Evolutionary conservation across 2,329 filamentous ascomycete genomes (phyloP).

Genomic region (Cadophora gregata): DNA sequence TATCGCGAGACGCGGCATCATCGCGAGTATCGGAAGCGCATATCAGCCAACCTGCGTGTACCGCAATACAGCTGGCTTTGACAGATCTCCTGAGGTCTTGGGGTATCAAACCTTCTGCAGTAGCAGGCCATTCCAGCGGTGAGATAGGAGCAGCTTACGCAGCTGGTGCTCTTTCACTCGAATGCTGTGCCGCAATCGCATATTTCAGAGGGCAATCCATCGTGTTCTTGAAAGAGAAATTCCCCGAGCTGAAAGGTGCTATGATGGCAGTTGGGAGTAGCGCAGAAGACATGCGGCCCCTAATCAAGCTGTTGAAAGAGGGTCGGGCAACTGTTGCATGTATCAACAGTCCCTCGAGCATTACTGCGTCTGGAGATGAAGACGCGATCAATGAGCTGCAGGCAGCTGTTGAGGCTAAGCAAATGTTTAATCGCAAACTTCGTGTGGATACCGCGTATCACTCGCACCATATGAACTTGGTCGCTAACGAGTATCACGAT

Average conservation of each 20-base stretch:
- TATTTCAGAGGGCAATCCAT: conserved; percentile 49
- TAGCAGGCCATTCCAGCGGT: conserved; percentile 55
- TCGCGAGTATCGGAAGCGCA: conserved; percentile 48
- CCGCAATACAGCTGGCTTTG: conserved; percentile 55
- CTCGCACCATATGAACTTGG: conserved; percentile 44
- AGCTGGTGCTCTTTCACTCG: conserved; percentile 45
- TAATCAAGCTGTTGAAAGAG: conserved; percentile 41
- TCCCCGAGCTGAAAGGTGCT: conserved; percentile 47
- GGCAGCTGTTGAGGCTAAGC: conserved; percentile 36
- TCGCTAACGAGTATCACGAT: conserved; percentile 38
- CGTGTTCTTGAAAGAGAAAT: conserved; percentile 37
- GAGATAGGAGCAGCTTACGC: conserved; percentile 57
- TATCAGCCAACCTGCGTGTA: conserved; percentile 54
- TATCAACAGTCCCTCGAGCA: conserved; percentile 42
- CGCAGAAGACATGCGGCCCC: conserved; percentile 43
- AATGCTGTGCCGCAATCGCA: conserved; percentile 50
- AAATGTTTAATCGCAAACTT: conserved; percentile 41
- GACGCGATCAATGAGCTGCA: conserved; percentile 41
- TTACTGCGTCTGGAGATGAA: conserved; percentile 43
- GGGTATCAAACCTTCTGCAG: conserved; percentile 49
- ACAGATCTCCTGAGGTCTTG: conserved; percentile 52
- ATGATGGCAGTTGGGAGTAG: conserved; percentile 60
- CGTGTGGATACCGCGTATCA: conserved; percentile 44
- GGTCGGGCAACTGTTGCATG: conserved; percentile 46
- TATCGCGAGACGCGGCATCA: conserved; percentile 45